These are phyloP conservation scores for Maudiozyma barnettii DNA, from an alignment of 805 yeast genomes.

Conservation along the genomic window DNA sequence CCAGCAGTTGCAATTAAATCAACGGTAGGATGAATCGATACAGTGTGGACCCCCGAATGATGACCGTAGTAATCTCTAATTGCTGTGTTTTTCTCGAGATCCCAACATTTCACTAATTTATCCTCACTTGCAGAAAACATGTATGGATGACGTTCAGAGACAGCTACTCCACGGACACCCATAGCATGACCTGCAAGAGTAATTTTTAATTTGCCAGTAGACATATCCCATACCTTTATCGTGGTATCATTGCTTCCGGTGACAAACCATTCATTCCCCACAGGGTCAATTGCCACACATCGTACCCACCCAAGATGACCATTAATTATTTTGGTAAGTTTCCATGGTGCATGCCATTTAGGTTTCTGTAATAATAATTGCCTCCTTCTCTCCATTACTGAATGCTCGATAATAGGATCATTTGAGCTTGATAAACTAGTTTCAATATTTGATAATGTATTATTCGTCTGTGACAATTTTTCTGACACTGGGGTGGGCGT, in stretches of 20 bases:
- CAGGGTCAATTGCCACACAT: slow-evolving; percentile 69
- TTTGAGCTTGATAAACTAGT: not conserved
- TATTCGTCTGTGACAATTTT: not conserved
- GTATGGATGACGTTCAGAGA: slow-evolving; percentile 74
- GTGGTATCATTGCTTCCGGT: slow-evolving; percentile 87
- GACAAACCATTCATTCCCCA: slow-evolving; percentile 77
- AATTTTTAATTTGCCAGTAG: slow-evolving; percentile 54
- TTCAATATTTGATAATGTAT: not conserved
- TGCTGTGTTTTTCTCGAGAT: slow-evolving; percentile 73
- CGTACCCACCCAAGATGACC: slow-evolving; percentile 95
- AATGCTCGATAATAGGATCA: not conserved
- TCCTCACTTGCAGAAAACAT: slow-evolving; percentile 90
- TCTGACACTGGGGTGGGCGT: not conserved
- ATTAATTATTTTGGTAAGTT: slow-evolving; percentile 57
- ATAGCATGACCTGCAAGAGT: slow-evolving; percentile 86
- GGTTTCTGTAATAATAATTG: slow-evolving; percentile 20
- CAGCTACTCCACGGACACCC: slow-evolving; percentile 70
- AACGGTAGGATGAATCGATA: slow-evolving; percentile 79
- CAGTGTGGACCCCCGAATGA: slow-evolving; percentile 74
- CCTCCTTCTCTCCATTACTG: slow-evolving; percentile 20
- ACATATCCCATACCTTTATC: slow-evolving; percentile 86
- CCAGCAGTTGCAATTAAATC: slow-evolving; percentile 82
- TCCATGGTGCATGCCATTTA: slow-evolving; percentile 58
- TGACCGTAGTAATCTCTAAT: slow-evolving; percentile 92
- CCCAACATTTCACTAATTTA: slow-evolving; percentile 91